Conservation (phyloP, 2,329 filamentous ascomycete species). For the Pseudohalonectria lignicola region DNA sequence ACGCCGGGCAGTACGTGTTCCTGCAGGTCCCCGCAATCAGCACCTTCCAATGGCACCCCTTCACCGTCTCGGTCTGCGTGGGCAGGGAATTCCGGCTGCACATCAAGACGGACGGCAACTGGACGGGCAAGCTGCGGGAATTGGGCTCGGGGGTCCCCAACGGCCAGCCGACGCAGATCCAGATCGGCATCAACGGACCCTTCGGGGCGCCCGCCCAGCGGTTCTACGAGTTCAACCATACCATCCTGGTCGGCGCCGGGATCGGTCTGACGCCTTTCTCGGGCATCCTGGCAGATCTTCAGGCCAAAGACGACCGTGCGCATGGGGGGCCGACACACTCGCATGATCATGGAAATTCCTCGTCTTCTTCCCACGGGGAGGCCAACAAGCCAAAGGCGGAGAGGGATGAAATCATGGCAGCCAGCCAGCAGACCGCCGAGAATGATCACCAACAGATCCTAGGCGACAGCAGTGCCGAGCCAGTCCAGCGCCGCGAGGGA, state of each 20-base stretch:
- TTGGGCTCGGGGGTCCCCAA: slow-evolving; percentile 21
- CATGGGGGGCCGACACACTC: slow-evolving; percentile 14
- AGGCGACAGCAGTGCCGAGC: not conserved
- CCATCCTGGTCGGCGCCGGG: slow-evolving; percentile 69
- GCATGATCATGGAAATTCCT: too few relatives aligned
- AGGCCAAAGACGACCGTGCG: slow-evolving; percentile 29
- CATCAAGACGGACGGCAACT: slow-evolving; percentile 48
- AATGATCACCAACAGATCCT: not conserved
- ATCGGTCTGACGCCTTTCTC: slow-evolving; percentile 83
- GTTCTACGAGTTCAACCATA: slow-evolving; percentile 79
- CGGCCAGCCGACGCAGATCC: slow-evolving; percentile 22
- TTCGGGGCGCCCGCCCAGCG: slow-evolving; percentile 81
- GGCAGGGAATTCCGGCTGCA: slow-evolving; percentile 41
- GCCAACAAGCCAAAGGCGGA: slow-evolving; percentile 6
- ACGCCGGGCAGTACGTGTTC: slow-evolving; percentile 47
- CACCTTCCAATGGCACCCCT: slow-evolving; percentile 47
- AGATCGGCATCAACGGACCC: slow-evolving; percentile 56
- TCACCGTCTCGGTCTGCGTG: slow-evolving; percentile 44
- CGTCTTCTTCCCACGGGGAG: too few relatives aligned
- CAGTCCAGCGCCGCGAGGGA: not conserved
- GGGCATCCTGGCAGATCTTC: slow-evolving; percentile 53
- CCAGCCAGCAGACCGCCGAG: not conserved
- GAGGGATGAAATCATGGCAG: not conserved
- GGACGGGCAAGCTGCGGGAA: slow-evolving; percentile 34
- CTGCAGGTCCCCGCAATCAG: slow-evolving; percentile 41